These are phyloP conservation scores for Epichloe sp. DNA, from an alignment of 2,329 filamentous ascomycete species.

Conservation along the genomic window DNA sequence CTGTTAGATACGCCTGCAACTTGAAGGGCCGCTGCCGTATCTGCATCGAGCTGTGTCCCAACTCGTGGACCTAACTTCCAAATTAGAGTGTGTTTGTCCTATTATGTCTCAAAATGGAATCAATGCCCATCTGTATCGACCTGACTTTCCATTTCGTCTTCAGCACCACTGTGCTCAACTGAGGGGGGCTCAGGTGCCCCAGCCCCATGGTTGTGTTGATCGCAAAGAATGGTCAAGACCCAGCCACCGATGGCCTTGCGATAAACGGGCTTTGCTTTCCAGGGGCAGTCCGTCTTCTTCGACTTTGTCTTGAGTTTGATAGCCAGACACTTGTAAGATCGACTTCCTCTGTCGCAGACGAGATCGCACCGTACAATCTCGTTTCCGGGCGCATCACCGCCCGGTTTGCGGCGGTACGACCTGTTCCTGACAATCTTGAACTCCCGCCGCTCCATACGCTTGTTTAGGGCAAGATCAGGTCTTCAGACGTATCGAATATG, in stretches of 20 bases:
- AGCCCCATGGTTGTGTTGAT: constrained; percentile 31
- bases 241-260: constrained; percentile 30
- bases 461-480: constrained; percentile 27
- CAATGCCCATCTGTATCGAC: constrained; percentile 6
- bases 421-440: constrained; percentile 33
- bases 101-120: background rate
- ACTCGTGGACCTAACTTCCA: background rate
- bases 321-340: constrained; percentile 29
- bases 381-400: constrained; percentile 26
- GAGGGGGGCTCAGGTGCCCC: constrained; percentile 29
- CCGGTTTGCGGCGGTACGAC: constrained; percentile 28
- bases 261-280: constrained; percentile 32
- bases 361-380: constrained; percentile 31
- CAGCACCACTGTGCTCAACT: constrained; percentile 19
- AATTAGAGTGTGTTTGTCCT: background rate
- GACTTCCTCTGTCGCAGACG: constrained; percentile 31
- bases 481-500: constrained; percentile 27
- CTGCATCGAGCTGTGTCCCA: constrained; percentile 16
- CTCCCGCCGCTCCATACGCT: constrained; percentile 28
- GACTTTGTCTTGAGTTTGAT: constrained; percentile 33
- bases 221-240: constrained; percentile 30
- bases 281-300: constrained; percentile 33
- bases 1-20: constrained; percentile 26
- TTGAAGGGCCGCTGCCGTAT: constrained; percentile 24
- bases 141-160: constrained; percentile 17